Conservation (phyloP, 345 rosid genomes). For the Aegle marmelos region DNA sequence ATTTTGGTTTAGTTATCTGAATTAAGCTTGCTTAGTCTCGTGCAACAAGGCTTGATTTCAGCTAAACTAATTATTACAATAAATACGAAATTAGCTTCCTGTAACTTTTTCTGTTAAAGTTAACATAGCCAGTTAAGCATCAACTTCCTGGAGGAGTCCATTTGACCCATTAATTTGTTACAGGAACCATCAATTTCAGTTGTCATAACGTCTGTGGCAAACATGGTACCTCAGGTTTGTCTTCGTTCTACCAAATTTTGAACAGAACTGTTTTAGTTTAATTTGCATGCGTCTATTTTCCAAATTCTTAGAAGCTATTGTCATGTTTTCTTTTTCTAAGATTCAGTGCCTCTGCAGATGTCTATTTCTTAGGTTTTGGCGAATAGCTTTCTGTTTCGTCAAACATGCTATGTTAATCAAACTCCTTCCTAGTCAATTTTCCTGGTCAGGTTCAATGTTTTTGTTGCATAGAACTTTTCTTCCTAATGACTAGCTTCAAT, state of each 20-base stretch:
- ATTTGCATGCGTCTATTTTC: background rate
- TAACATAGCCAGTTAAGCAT: background rate
- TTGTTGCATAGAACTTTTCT: background rate
- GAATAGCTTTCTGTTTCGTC: background rate
- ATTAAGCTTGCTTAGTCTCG: background rate
- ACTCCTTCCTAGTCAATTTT: background rate
- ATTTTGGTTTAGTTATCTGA: background rate
- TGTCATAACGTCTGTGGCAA: slow-evolving; percentile 81
- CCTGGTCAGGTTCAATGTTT: background rate
- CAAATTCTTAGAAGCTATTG: background rate
- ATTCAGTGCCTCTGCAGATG: background rate
- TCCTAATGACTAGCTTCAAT: background rate
- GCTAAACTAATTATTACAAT: background rate
- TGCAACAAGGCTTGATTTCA: background rate
- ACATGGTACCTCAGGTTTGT: slow-evolving; percentile 85
- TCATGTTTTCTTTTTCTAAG: background rate
- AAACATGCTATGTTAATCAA: background rate
- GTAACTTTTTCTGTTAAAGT: background rate
- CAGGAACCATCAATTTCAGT: slow-evolving; percentile 95
- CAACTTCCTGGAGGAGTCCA: background rate
- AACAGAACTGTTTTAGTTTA: background rate
- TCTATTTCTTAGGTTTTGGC: background rate
- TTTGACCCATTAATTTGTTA: slow-evolving; percentile 10
- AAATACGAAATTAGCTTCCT: background rate
- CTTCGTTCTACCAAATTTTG: slow-evolving; percentile 9